Conservation (phyloP, 179 eudicot species). For the Silene vulgaris region DNA sequence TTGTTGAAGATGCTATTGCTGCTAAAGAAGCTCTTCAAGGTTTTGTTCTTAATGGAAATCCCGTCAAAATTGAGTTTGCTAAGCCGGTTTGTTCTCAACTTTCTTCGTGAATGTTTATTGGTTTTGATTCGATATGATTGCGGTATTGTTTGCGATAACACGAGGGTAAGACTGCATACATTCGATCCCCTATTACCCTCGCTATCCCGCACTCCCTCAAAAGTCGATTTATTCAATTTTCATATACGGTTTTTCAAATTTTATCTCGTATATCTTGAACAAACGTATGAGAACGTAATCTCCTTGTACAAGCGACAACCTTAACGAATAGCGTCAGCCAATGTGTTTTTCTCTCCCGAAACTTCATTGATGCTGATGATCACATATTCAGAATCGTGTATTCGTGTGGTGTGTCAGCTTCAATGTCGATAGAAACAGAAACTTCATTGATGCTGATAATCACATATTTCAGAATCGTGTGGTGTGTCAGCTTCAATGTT, state of each 20-base stretch:
- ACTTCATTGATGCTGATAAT: not conserved
- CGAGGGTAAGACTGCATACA: not conserved
- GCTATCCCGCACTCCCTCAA: too few relatives aligned
- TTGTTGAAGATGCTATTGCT: slow-evolving; percentile 45
- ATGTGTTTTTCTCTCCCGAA: not conserved
- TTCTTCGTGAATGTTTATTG: slow-evolving; percentile 1
- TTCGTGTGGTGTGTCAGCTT: not conserved
- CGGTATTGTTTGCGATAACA: not conserved
- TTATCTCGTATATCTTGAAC: too few relatives aligned
- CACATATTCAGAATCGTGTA: not conserved
- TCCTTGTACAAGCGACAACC: not conserved
- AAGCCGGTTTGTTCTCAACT: slow-evolving; percentile 70
- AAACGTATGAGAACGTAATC: not conserved
- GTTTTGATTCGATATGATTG: not conserved
- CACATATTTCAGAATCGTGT: not conserved
- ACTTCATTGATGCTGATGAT: not conserved
- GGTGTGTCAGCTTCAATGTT: not conserved
- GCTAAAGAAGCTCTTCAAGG: slow-evolving; percentile 60
- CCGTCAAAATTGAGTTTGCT: slow-evolving; percentile 76
- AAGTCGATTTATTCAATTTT: too few relatives aligned
- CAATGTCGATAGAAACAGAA: too few relatives aligned
- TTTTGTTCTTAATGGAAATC: slow-evolving; percentile 37
- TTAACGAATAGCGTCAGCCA: not conserved
- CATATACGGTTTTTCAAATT: too few relatives aligned
- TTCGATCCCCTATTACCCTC: not conserved